A percentile compares a stretch with the other conserved stretches of the same genome.
phyloP scores from a whole-genome alignment of 2,329 filamentous ascomycete genomes.

The Alternaria sp. region DNA sequence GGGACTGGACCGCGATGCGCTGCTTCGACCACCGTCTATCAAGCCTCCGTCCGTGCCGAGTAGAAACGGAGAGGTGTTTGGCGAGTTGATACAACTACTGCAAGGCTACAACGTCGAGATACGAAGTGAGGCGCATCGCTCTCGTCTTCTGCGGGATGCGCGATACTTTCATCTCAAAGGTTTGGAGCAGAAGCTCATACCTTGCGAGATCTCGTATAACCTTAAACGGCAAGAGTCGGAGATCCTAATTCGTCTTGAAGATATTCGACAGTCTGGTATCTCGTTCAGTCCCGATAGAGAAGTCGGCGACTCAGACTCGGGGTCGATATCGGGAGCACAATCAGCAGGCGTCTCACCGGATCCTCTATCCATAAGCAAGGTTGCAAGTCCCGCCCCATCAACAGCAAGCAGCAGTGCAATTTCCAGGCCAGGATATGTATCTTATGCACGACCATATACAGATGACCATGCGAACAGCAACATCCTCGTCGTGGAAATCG shows the following conservation, averaged over 20 bases:
- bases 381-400: constrained; percentile 32
- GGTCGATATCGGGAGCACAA: constrained; percentile 25
- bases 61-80: constrained; percentile 83
- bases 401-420: constrained; percentile 22
- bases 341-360: constrained; percentile 34
- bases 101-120: constrained; percentile 86
- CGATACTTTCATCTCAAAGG: constrained; percentile 94
- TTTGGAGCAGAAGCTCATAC: constrained; percentile 85
- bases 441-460: constrained; percentile 86
- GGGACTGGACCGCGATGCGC: constrained; percentile 77
- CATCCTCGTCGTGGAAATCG: constrained; percentile 77
- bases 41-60: constrained; percentile 82
- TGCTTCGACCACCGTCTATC: constrained; percentile 88
- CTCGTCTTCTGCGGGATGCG: constrained; percentile 82
- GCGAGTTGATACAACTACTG: constrained; percentile 81
- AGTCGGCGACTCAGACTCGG: constrained; percentile 27
- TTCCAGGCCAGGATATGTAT: constrained; percentile 65
- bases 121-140: constrained; percentile 77
- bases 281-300: constrained; percentile 66
- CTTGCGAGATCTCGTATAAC: constrained; percentile 80
- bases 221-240: constrained; percentile 73
- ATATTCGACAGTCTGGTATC: constrained; percentile 88
- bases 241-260: constrained; percentile 81
- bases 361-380: constrained; percentile 38
- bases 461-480: constrained; percentile 74